Conservation (phyloP, 2,329 filamentous ascomycete species). For the Diaporthe citrichinensis region DNA sequence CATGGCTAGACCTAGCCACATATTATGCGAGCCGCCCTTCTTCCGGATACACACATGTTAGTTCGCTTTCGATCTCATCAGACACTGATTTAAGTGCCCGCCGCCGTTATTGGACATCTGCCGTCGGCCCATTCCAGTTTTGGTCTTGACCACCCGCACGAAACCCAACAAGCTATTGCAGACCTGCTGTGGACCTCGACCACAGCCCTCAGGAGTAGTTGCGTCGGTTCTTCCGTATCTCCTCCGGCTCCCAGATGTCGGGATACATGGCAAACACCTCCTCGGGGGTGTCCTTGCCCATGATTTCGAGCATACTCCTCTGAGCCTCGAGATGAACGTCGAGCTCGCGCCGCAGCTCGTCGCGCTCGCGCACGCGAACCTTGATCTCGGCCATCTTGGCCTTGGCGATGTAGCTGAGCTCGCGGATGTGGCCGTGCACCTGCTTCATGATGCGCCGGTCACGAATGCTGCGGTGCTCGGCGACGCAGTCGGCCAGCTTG, state of each 20-base stretch:
- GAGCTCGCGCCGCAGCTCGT: slow-evolving; percentile 27
- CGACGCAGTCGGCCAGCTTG: slow-evolving; percentile 38
- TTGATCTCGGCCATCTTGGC: slow-evolving; percentile 37
- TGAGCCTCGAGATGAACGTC: neutral
- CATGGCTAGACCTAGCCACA: neutral
- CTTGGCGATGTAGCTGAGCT: slow-evolving; percentile 26
- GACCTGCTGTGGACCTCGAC: neutral
- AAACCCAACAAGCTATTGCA: neutral
- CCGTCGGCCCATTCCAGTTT: neutral
- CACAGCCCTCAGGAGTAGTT: slow-evolving; percentile 35
- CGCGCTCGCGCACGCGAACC: slow-evolving; percentile 29
- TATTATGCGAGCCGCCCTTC: neutral
- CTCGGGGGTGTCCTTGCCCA: slow-evolving; percentile 35
- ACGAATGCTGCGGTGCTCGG: slow-evolving; percentile 15
- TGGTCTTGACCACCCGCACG: neutral
- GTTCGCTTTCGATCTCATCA: neutral
- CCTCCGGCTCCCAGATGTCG: slow-evolving; percentile 33
- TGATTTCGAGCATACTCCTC: slow-evolving; percentile 19
- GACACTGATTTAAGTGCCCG: neutral
- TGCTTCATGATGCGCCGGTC: slow-evolving; percentile 35
- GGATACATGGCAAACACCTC: slow-evolving; percentile 40
- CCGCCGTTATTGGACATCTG: neutral
- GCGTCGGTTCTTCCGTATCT: slow-evolving; percentile 37
- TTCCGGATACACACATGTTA: neutral
- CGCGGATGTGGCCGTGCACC: slow-evolving; percentile 35